Evolutionary conservation across 2,329 filamentous ascomycete species (phyloP), one percentile per base, ranked within the genome.

Genomic region (Botrytis paeoniae): DNA sequence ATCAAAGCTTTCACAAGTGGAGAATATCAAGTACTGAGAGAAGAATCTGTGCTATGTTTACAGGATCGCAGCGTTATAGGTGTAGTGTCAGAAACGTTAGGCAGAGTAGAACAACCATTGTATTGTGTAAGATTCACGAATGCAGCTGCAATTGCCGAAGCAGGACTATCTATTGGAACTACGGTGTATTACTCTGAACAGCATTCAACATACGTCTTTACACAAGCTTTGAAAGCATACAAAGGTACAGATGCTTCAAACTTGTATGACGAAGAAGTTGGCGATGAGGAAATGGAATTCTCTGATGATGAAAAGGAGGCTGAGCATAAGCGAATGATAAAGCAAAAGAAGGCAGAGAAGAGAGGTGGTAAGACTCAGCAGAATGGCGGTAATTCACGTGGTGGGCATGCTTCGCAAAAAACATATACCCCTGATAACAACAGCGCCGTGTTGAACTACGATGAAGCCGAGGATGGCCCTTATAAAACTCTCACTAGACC

Each of bases 221-320:
- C 95, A 0, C 89, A 96, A 81, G 89, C 91, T 10, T 85, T 98
- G 73, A 92, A 92, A 82, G 87, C 86, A 70, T 81, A 92, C 79
- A 98, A 97, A 83, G 94, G 94, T 74, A 96, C 94, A 16, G 96
- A 99, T 82, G 95, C 96, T 14, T 97, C 94, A 69, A 98, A 98
- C 80, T 87, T 97, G 71, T 92, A 97, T 82, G 96, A 98, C 77
- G 96, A 99, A 81, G 95, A 98, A 83, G 88, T 94, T 12, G 90
- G 84, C 25, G 91, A 92, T 45, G 93, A 97, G 54, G 95, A 98
- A 81, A 88, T 94, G 78, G 96, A 98, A 80, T 98, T 98, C 81
- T 98, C 95, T 0, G 96, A 99, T 77, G 96, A 99, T 79, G 96
- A 99, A 83, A 92, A 93, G 77, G 96, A 99, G 82, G 92, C 92